phyloP scores from a whole-genome alignment of 208 protist species.

The Leishmania tropica region DNA sequence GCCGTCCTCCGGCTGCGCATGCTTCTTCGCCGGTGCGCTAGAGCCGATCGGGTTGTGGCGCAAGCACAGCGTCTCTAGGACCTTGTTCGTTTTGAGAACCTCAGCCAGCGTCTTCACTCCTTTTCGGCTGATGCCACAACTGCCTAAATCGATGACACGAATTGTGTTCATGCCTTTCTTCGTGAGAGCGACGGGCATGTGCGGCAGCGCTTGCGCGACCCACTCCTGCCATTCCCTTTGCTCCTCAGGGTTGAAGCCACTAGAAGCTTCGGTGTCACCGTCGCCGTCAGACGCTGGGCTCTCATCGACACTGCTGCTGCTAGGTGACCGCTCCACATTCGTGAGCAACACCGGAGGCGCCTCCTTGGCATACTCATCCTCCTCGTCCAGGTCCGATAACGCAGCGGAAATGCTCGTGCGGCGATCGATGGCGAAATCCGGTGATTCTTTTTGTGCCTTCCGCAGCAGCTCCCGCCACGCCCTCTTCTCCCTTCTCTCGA shows the following conservation, averaged over 20 bases:
- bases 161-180: slow-evolving; percentile 70
- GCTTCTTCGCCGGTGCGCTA: slow-evolving; percentile 9
- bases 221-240: slow-evolving; percentile 23
- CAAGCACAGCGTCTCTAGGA: slow-evolving; percentile 66
- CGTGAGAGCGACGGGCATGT: slow-evolving; percentile 16
- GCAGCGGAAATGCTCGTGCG: not conserved
- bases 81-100: slow-evolving; percentile 51
- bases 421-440: not conserved
- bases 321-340: slow-evolving; percentile 26
- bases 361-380: slow-evolving; percentile 44
- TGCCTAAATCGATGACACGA: slow-evolving; percentile 65
- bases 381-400: slow-evolving; percentile 30
- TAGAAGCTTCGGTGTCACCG: slow-evolving; percentile 14
- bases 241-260: slow-evolving; percentile 34
- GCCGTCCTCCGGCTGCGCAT: slow-evolving; percentile 24
- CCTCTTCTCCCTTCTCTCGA: slow-evolving; percentile 28
- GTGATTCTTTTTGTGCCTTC: slow-evolving; percentile 9
- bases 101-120: slow-evolving; percentile 57
- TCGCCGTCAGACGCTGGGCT: slow-evolving; percentile 9
- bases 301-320: slow-evolving; percentile 7
- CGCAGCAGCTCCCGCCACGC: slow-evolving; percentile 32
- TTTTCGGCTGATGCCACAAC: slow-evolving; percentile 61
- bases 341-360: slow-evolving; percentile 36
- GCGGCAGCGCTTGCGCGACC: slow-evolving; percentile 16
- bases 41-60: slow-evolving; percentile 73